Evolutionary conservation across 768 basidiomycete species (phyloP), one percentile per base, ranked within the genome.

Genomic region (Psilocybe subaeruginosa): DNA sequence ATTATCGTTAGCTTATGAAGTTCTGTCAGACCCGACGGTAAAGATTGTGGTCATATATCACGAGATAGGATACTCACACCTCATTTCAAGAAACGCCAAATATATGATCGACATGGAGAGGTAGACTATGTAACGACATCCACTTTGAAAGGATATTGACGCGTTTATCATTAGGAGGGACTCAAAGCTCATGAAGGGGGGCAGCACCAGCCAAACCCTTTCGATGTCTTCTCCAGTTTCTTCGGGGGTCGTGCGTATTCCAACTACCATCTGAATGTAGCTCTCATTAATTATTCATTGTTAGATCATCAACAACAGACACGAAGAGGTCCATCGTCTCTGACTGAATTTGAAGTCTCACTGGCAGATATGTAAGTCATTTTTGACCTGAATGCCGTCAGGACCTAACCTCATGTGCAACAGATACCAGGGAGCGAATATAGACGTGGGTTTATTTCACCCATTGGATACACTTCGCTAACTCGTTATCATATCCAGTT

Each of bases 41-140:
- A 67, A 87, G 67, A 1, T 54, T 41, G 17, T 11, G 35, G 43
- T 8, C 39, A n/a, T n/a, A 33, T n/a, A 29, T 47, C 29, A 48
- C 50, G 43, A 43, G 23, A 6, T 17, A 27, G 3, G n/a, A 3
- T 17, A 11, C 30, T 41, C 30, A 43, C 19, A 33, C 31, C 65
- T 46, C 61, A 61, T 61, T 58, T 63, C 39, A 55, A 96, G 91
- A 97, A 95, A 90, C 89, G 92, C 31, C 83, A 86, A 78, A 92
- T 97, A 64, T 99, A 98, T 74, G 97, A 99, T 74, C 84, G 89
- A 60, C 89, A 95, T 77, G 97, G 97, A 62, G 95, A 96, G 80
- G 90, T 89, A 59, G 33, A 11, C 17, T 29, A 48, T 27, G 29
- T 37, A 23, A 23, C 23, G 23, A 23, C 23, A 35, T n/a, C 41